Evolutionary conservation across 371 early-diverging fungal species (phyloP), one percentile per base, ranked within the genome.

Genomic region (Mortierella sp.): DNA sequence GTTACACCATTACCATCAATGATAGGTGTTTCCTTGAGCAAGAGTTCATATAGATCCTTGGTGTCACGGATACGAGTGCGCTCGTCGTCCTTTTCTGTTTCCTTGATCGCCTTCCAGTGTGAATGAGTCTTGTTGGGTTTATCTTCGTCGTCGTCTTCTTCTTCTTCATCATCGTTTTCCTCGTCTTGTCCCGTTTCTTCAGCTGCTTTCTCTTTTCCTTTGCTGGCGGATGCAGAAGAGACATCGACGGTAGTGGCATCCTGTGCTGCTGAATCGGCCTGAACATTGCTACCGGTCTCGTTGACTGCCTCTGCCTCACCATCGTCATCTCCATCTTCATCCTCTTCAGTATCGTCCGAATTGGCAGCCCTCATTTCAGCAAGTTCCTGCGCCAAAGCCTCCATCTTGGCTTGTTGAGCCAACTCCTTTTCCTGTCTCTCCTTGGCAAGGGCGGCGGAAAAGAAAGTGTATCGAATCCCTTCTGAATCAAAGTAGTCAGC

Each of bases 391-490:
- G 71, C 78, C 51, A 78, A 72, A 10, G 69, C 80, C 49, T 67
- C 73, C 27, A 76, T 63, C 40, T 56, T 62, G 5, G 63, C 71
- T 31, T 48, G 57, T 50, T 78, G 63, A 12, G 67, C 63, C 31
- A 83, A 77, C 41, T 88, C 87, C 51, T 85, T 82, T 50, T 89
- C 84, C 62, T 83, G 82, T 22, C 77, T 68, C 37, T 86, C 77
- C 39, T 87, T 84, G 48, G 88, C 85, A 53, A 89, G 65, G 45
- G 92, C 92, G 65, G 95, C 98, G 16, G 97, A 96, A 80, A 97
- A 98, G 82, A 96, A 98, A 40, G 91, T 86, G 63, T 92, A 96
- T 43, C 85, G 80, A 55, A 98, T 94, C 13, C 90, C 91, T 52
- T 93, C 74, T 16, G 76, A 39, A 44, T 93, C 91, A 80, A 98